Conservation (phyloP, 805 yeast genomes). For the Metschnikowia hibisci region DNA sequence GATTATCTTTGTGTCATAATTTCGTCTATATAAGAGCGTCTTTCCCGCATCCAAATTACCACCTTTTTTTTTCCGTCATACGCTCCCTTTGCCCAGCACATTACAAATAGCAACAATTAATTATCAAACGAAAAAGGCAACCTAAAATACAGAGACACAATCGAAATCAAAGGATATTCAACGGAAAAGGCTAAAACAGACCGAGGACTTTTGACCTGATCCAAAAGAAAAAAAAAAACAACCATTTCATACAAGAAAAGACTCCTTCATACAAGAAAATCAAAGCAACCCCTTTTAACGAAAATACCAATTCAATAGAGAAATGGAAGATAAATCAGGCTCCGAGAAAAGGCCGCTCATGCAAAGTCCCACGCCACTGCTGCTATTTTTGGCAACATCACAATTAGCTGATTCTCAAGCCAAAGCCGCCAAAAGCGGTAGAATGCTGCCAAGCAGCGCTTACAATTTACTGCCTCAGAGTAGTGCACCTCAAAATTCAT, state of each 20-base stretch:
- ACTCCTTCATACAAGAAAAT: not conserved
- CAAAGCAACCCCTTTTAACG: too few relatives aligned
- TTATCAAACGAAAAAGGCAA: not conserved
- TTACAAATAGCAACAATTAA: not conserved
- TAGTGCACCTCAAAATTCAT: not conserved
- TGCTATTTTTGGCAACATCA: not conserved
- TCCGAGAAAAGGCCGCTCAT: not conserved
- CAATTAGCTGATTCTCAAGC: not conserved
- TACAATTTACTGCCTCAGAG: conserved; percentile 4
- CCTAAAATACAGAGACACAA: too few relatives aligned
- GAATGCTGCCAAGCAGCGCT: not conserved
- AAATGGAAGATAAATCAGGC: not conserved
- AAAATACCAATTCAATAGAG: too few relatives aligned
- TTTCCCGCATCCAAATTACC: not conserved
- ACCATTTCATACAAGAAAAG: not conserved
- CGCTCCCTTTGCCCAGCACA: not conserved
- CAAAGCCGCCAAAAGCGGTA: not conserved
- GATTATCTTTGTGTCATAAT: not conserved
- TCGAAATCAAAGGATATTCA: not conserved
- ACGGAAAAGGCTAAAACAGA: not conserved
- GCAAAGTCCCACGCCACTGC: conserved; percentile 3
- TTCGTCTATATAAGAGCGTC: not conserved
- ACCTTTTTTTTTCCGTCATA: not conserved
- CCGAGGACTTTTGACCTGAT: not conserved
- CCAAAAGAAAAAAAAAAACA: not conserved